Conservation (phyloP, 352 stramenopile genomes). For the Aphanomyces invadans region DNA sequence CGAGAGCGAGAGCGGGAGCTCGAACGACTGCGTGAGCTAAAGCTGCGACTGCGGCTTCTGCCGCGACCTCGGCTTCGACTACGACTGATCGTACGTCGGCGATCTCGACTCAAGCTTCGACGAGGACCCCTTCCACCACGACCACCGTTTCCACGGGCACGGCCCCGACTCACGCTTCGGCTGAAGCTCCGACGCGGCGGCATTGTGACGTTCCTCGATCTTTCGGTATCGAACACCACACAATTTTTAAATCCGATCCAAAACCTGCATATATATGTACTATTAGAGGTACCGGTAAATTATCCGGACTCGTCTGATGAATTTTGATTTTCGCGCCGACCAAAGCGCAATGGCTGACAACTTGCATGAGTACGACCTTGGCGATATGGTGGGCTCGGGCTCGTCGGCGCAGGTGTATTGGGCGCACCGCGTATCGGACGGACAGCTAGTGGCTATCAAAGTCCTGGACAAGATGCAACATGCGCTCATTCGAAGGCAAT, state of each 20-base stretch:
- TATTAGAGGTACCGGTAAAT: not conserved
- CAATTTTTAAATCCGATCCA: slow-evolving; percentile 6
- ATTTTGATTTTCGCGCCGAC: not conserved
- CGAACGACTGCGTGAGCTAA: slow-evolving; percentile 16
- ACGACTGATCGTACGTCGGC: not conserved
- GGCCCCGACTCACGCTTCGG: slow-evolving; percentile 11
- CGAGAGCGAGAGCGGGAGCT: slow-evolving; percentile 21
- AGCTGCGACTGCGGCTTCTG: slow-evolving; percentile 11
- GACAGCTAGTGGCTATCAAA: slow-evolving; percentile 63
- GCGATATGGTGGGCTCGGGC: slow-evolving; percentile 64
- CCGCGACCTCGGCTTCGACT: slow-evolving; percentile 1
- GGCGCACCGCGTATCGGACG: slow-evolving; percentile 33
- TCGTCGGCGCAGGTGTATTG: slow-evolving; percentile 74
- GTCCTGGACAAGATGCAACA: slow-evolving; percentile 74
- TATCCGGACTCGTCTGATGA: slow-evolving; percentile 4
- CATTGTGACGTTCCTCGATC: slow-evolving; percentile 7
- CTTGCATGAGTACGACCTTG: slow-evolving; percentile 20
- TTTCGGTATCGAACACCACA: slow-evolving; percentile 14
- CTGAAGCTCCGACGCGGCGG: slow-evolving; percentile 13
- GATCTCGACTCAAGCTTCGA: slow-evolving; percentile 20
- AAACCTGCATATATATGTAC: not conserved
- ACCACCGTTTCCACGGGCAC: not conserved
- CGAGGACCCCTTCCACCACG: slow-evolving; percentile 3
- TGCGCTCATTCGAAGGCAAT: slow-evolving; percentile 33
- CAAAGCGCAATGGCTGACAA: not conserved